Evolutionary conservation across 2,329 filamentous ascomycete genomes (phyloP), one percentile per base, ranked within the genome.

Genomic region (Dendrostoma leiphaemia): DNA sequence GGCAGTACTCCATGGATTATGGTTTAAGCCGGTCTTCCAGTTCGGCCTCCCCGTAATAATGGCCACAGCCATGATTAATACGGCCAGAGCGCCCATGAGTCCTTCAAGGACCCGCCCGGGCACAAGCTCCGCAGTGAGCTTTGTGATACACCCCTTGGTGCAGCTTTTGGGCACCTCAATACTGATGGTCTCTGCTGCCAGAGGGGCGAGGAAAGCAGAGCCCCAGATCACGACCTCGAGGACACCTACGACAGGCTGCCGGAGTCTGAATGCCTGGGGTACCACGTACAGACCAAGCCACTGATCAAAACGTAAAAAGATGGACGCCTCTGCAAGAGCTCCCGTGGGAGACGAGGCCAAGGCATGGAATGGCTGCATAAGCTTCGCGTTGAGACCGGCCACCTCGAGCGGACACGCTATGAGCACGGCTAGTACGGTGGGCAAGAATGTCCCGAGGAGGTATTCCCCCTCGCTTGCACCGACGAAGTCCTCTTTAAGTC

Each of bases 1-100:
- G 21, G 63, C 64, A 26, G 69, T 67, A 48, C 65, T 70, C 68
- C 68, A 70, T 6, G 68, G 69, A 46, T 70, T 70, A 0, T 65
- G 59, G 8, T 61, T 53, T 2, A 71, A 65, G 2, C 68, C 68
- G 0, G 65, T 64, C 12, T 50, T 54, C 68, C 67, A 70, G n/a
- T 60, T 57, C 7, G 41, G 43, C 1, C 69, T 56, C 7, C 64
- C 48, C 4, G 49, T 58, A 63, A 71, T 68, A 38, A 67, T 28
- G 0, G 28, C 63, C 0, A 70, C 53, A 4, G 71, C 38, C 1
- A 23, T 63, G 0, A 68, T 43, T 6, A 37, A 10, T 6, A 35
- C 45, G 3, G 19, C 19, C 5, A 29, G 12, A 23, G 28, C 6
- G 24, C 26, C 28, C 7, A 35, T 26, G 7, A 35, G 35, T 4